Conservation (phyloP, 2,329 filamentous ascomycete genomes). For the Dendrostoma leiphaemia region DNA sequence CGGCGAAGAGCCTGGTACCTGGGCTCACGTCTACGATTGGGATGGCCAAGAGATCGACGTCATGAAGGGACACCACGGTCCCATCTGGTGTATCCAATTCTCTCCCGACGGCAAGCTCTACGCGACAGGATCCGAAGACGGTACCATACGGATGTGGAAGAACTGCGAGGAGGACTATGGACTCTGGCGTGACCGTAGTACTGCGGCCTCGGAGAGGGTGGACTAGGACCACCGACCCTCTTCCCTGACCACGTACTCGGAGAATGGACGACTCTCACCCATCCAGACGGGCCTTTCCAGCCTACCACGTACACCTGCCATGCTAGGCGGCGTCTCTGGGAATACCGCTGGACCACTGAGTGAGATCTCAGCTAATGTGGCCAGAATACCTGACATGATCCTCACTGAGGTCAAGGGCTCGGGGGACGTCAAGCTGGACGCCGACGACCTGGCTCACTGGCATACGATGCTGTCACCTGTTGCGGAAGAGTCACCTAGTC, state of each 20-base stretch:
- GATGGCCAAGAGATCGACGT: constrained; percentile 84
- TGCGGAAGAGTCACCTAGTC: constrained; percentile 17
- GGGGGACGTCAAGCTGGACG: background rate
- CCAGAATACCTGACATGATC: constrained; percentile 6
- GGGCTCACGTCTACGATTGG: constrained; percentile 92
- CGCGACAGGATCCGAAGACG: constrained; percentile 93
- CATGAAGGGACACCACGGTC: constrained; percentile 95
- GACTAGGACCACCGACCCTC: constrained; percentile 18
- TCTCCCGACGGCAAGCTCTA: constrained; percentile 95
- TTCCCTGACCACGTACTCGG: constrained; percentile 13
- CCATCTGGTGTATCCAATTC: constrained; percentile 94
- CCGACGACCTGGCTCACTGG: constrained; percentile 8
- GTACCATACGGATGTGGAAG: constrained; percentile 91
- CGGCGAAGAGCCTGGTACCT: constrained; percentile 87
- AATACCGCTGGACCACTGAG: background rate
- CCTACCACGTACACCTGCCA: background rate
- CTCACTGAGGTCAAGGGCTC: constrained; percentile 1
- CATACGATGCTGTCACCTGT: constrained; percentile 16
- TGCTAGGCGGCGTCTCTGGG: background rate
- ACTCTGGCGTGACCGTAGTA: constrained; percentile 56
- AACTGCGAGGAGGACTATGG: constrained; percentile 66
- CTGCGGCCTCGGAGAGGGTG: constrained; percentile 20
- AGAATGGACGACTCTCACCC: constrained; percentile 11
- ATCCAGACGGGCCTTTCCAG: background rate
- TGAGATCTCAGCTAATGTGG: constrained; percentile 19